These are phyloP conservation scores for Pochonia chlamydosporia DNA, from an alignment of 2,329 filamentous ascomycete genomes.

Conservation along the genomic window DNA sequence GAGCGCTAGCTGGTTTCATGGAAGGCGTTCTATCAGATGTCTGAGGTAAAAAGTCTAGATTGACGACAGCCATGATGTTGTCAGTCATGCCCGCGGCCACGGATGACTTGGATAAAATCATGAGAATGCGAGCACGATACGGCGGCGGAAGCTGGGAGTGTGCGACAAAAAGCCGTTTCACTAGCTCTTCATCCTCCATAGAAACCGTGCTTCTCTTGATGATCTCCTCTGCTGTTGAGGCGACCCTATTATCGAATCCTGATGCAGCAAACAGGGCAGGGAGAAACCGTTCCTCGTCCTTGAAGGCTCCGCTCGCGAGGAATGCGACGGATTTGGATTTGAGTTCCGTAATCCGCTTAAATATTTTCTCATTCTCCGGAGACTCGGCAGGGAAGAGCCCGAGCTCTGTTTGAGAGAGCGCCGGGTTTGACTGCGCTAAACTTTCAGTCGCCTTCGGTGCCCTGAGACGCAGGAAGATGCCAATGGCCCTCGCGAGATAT, in stretches of 20 bases:
- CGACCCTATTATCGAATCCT: constrained; percentile 73
- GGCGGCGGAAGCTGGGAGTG: constrained; percentile 69
- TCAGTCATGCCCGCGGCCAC: constrained; percentile 64
- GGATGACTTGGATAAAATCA: constrained; percentile 70
- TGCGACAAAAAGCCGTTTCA: constrained; percentile 63
- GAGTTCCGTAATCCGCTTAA: constrained; percentile 34
- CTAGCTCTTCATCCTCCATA: constrained; percentile 60
- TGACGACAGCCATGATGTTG: constrained; percentile 65
- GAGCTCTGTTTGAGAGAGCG: constrained; percentile 23
- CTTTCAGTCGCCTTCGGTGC: constrained; percentile 22
- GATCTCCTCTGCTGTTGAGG: constrained; percentile 81
- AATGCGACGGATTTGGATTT: constrained; percentile 60
- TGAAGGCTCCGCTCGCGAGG: constrained; percentile 80
- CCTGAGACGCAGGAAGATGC: constrained; percentile 57
- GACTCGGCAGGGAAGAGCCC: constrained; percentile 23
- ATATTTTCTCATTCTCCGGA: constrained; percentile 59
- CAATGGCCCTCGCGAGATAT: constrained; percentile 70
- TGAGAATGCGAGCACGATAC: constrained; percentile 72
- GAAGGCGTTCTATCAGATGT: constrained; percentile 4
- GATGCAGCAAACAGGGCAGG: constrained; percentile 79
- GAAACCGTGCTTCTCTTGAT: constrained; percentile 73
- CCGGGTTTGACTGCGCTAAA: constrained; percentile 27
- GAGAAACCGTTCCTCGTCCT: constrained; percentile 74
- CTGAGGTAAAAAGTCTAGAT: constrained; percentile 49
- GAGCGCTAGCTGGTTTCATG: constrained; percentile 42